Evolutionary conservation across 345 rosid species (phyloP).

Genomic region (Eucalyptus curtisii): DNA sequence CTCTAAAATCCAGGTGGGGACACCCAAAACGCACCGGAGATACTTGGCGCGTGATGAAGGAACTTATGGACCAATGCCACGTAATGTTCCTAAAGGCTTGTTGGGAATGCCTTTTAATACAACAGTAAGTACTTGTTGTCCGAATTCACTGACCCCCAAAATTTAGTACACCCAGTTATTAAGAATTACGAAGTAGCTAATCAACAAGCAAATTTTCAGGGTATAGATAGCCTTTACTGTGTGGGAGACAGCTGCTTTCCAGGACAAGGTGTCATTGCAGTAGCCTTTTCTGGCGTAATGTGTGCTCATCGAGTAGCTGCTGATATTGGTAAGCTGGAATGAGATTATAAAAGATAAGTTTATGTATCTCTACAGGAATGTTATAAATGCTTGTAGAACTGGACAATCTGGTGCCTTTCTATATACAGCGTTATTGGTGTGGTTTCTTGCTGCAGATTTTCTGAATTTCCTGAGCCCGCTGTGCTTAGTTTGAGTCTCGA

Average conservation of each 20-base stretch:
- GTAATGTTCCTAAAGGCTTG: constrained; percentile 75
- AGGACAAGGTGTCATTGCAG: constrained; percentile 97
- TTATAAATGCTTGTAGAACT: not conserved
- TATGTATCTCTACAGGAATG: not conserved
- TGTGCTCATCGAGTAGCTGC: constrained; percentile 98
- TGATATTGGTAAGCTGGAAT: constrained; percentile 55
- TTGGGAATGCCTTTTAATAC: constrained; percentile 96
- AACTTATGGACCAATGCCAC: constrained; percentile 95
- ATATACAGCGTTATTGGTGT: not conserved
- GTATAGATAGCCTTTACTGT: constrained; percentile 67
- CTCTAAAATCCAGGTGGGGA: constrained; percentile 47
- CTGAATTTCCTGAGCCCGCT: not conserved
- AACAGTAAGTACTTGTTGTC: constrained; percentile 40
- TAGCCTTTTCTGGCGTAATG: constrained; percentile 94
- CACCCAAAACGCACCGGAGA: constrained; percentile 89
- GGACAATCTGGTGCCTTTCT: not conserved
- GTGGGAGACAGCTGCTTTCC: constrained; percentile 99
- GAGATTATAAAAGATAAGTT: not conserved
- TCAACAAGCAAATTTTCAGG: constrained; percentile 25
- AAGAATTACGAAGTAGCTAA: not conserved
- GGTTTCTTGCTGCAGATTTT: not conserved
- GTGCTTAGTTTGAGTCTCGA: not conserved
- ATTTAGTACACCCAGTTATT: not conserved
- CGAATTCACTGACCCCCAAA: not conserved
- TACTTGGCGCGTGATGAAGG: constrained; percentile 78